Conservation (phyloP, 2,329 filamentous ascomycete genomes). For the Periconia sp. region DNA sequence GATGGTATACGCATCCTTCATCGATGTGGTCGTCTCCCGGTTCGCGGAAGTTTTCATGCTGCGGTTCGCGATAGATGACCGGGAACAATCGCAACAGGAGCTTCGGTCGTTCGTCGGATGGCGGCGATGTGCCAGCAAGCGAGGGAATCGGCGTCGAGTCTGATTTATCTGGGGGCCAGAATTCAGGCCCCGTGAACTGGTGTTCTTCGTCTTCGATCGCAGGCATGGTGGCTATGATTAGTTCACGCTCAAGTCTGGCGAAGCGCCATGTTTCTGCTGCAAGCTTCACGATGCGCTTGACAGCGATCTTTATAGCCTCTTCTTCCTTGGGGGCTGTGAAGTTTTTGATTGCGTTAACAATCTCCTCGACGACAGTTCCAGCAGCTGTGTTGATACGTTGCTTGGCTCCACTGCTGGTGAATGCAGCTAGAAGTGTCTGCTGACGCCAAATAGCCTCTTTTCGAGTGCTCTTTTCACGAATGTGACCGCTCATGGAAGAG, state of each 20-base stretch:
- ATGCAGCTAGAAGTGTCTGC: slow-evolving; percentile 59
- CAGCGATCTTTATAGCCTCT: slow-evolving; percentile 53
- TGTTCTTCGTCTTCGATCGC: slow-evolving; percentile 35
- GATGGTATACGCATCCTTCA: slow-evolving; percentile 52
- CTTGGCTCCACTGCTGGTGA: slow-evolving; percentile 59
- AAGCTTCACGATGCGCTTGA: slow-evolving; percentile 59
- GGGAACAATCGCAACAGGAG: slow-evolving; percentile 56
- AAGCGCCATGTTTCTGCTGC: slow-evolving; percentile 62
- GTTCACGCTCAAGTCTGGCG: slow-evolving; percentile 58
- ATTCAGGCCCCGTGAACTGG: slow-evolving; percentile 32
- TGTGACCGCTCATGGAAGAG: slow-evolving; percentile 57
- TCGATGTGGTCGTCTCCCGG: slow-evolving; percentile 46
- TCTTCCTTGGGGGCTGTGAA: slow-evolving; percentile 55
- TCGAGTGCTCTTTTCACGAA: slow-evolving; percentile 58
- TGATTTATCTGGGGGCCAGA: slow-evolving; percentile 39
- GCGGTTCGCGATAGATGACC: slow-evolving; percentile 54
- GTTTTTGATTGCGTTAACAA: slow-evolving; percentile 56
- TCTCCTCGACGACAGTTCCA: slow-evolving; percentile 59
- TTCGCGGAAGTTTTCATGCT: slow-evolving; percentile 46
- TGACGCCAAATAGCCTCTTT: slow-evolving; percentile 62
- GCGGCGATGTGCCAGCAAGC: slow-evolving; percentile 23
- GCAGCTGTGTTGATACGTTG: slow-evolving; percentile 59
- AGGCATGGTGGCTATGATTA: slow-evolving; percentile 56
- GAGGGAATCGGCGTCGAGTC: slow-evolving; percentile 35
- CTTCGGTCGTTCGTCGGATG: slow-evolving; percentile 39